Evolutionary conservation across 2,329 filamentous ascomycete species (phyloP).

Genomic region (Cercospora citrullina): DNA sequence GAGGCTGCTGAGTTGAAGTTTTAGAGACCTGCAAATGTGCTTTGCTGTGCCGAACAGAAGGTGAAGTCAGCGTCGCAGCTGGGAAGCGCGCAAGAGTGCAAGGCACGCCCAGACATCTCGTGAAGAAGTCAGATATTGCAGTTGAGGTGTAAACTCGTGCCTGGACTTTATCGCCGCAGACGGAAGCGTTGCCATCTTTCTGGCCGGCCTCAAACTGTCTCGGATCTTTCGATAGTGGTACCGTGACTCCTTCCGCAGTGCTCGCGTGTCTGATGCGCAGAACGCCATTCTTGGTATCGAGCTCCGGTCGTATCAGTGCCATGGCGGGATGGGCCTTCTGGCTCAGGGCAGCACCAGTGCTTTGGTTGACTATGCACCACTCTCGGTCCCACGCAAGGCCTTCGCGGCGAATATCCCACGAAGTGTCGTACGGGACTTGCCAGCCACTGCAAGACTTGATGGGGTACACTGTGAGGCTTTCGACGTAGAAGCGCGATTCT

Average conservation of each 20-base stretch:
- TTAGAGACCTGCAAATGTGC: slow-evolving; percentile 58
- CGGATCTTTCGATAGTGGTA: slow-evolving; percentile 69
- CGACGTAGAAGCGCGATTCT: slow-evolving; percentile 42
- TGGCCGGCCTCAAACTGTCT: slow-evolving; percentile 51
- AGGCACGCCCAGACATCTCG: slow-evolving; percentile 69
- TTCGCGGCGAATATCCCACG: slow-evolving; percentile 78
- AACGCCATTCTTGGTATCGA: slow-evolving; percentile 69
- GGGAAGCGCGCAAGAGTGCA: slow-evolving; percentile 86
- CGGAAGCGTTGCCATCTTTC: slow-evolving; percentile 56
- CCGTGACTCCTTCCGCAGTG: slow-evolving; percentile 41
- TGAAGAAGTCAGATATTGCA: slow-evolving; percentile 74
- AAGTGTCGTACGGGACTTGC: slow-evolving; percentile 59
- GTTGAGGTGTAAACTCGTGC: slow-evolving; percentile 68
- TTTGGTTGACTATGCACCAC: slow-evolving; percentile 90
- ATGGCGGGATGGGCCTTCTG: slow-evolving; percentile 88
- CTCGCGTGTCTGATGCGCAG: slow-evolving; percentile 58
- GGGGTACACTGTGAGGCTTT: slow-evolving; percentile 68
- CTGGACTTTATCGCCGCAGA: slow-evolving; percentile 79
- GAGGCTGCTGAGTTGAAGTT: slow-evolving; percentile 26
- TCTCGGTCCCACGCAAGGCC: slow-evolving; percentile 93
- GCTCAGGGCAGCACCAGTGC: slow-evolving; percentile 78
- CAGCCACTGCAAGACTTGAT: slow-evolving; percentile 93
- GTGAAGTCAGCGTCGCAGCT: slow-evolving; percentile 55
- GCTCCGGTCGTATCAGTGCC: slow-evolving; percentile 73
- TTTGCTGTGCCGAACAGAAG: slow-evolving; percentile 68